A percentile compares a stretch with the other conserved stretches of the same genome.
Evolutionary conservation across 1,284 basidiomycete species (phyloP).

Genomic region (Waitea zeae): DNA sequence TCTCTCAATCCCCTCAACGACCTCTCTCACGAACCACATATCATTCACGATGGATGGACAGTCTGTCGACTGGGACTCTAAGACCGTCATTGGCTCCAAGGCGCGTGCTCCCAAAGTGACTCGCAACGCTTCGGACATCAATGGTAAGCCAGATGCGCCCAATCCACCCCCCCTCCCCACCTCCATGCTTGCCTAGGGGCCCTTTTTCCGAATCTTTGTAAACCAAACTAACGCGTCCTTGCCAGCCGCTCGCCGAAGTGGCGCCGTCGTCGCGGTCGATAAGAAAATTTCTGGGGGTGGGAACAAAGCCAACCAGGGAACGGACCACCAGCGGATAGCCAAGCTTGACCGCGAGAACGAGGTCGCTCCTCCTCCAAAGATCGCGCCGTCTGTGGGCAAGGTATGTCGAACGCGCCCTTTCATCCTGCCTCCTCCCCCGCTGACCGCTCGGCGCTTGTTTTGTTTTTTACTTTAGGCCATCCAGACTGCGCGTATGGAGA

Average conservation of each 20-base stretch:
- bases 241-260: conserved; percentile 51
- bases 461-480: conserved; percentile 40
- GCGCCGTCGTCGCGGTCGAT: conserved; percentile 60
- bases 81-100: conserved; percentile 65
- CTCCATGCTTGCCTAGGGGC: conserved; percentile 20
- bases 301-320: conserved; percentile 72
- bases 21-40: no score
- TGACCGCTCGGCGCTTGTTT: not conserved
- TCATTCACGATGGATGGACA: not conserved
- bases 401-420: conserved; percentile 20
- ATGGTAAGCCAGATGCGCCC: conserved; percentile 31
- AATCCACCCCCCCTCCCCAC: conserved; percentile 13
- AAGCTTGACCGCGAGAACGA: conserved; percentile 94
- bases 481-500: conserved; percentile 63
- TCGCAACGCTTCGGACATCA: conserved; percentile 50
- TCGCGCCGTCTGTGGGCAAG: conserved; percentile 67
- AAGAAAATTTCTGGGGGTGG: conserved; percentile 55
- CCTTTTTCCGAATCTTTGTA: not conserved
- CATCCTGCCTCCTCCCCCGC: conserved; percentile 1
- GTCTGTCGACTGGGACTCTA: conserved; percentile 59
- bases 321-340: conserved; percentile 87
- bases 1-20: no score
- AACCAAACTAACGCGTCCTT: conserved; percentile 1
- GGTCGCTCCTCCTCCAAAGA: conserved; percentile 84
- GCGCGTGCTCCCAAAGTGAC: conserved; percentile 53